Evolutionary conservation across 169 alveolate species (phyloP).

Genomic region (Eimeria falciformis): DNA sequence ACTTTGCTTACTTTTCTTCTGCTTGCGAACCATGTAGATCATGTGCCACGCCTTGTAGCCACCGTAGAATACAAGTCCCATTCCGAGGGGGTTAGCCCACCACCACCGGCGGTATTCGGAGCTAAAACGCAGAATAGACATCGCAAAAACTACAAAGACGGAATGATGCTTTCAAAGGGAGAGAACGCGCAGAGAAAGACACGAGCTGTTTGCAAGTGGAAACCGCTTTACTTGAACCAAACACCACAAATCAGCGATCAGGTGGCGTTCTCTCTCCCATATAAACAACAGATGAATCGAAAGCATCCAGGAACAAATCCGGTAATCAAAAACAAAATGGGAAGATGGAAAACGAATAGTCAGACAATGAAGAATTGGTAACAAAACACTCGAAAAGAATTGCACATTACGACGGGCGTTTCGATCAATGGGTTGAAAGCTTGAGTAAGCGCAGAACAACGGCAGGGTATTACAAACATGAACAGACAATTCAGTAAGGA

Average conservation of each 20-base stretch:
- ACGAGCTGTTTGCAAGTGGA: too few relatives aligned
- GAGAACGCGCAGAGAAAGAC: not conserved
- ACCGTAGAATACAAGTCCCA: conserved; percentile 89
- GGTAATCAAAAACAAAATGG: not conserved
- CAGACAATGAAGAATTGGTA: not conserved
- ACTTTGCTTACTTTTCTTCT: conserved; percentile 87
- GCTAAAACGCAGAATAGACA: not conserved
- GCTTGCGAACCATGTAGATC: conserved; percentile 90
- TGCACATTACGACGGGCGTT: too few relatives aligned
- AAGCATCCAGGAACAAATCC: not conserved
- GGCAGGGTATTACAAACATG: too few relatives aligned
- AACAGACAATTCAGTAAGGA: too few relatives aligned
- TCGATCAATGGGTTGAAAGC: too few relatives aligned
- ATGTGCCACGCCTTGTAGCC: conserved; percentile 90
- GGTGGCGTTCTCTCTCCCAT: too few relatives aligned
- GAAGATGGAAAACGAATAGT: not conserved
- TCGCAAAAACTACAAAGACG: not conserved
- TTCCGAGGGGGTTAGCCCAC: conserved; percentile 93
- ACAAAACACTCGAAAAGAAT: not conserved
- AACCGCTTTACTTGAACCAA: too few relatives aligned
- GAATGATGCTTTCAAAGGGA: not conserved
- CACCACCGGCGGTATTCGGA: conserved; percentile 91
- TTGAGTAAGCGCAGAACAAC: too few relatives aligned
- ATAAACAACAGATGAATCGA: not conserved
- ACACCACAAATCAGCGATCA: too few relatives aligned